These are phyloP conservation scores for Uronychia binucleata DNA, from an alignment of 73 alveolate genomes.

Conservation along the genomic window DNA sequence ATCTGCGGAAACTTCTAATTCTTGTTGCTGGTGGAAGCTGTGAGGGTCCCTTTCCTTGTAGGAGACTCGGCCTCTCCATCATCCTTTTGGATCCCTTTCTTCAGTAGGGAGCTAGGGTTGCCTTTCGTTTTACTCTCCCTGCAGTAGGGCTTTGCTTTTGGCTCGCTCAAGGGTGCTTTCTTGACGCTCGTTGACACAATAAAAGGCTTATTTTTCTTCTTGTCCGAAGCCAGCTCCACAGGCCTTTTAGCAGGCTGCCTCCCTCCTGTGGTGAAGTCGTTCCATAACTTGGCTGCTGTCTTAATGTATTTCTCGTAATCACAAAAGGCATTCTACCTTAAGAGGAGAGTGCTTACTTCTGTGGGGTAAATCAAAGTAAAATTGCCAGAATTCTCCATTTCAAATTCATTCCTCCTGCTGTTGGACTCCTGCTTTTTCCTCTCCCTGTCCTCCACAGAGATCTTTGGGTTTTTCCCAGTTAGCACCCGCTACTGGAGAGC, in stretches of 20 bases:
- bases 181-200: background rate
- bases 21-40: background rate
- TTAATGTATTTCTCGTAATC: background rate
- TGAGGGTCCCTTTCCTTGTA: background rate
- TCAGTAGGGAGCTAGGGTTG: background rate
- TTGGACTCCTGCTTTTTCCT: background rate
- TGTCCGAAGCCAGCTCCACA: background rate
- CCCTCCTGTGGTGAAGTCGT: constrained; percentile 1
- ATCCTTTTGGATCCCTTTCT: background rate
- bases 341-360: background rate
- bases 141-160: background rate
- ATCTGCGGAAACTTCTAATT: background rate
- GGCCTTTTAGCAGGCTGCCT: background rate
- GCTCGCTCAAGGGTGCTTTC: background rate
- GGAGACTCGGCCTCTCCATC: background rate
- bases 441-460: background rate
- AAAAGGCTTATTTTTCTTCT: background rate
- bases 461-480: background rate
- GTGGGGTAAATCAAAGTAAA: background rate
- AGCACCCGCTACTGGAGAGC: background rate
- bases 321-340: background rate
- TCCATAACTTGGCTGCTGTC: background rate
- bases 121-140: background rate
- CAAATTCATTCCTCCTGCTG: background rate
- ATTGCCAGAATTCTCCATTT: background rate